phyloP scores from a whole-genome alignment of 2,329 filamentous ascomycete species.

The Orbilia ellipsospora region DNA sequence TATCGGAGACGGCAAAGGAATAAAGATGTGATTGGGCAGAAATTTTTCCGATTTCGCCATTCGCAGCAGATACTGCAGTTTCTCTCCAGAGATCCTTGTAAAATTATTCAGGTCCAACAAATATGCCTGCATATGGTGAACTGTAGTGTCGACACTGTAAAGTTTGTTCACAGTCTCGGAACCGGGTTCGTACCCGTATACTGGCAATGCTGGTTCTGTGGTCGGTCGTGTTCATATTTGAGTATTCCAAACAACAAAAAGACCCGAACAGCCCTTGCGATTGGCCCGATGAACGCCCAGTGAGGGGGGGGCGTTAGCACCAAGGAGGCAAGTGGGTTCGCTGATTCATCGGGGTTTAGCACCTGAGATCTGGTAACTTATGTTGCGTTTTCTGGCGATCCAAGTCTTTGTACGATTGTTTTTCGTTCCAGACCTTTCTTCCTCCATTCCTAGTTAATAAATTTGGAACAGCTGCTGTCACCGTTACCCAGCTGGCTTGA shows the following conservation, averaged over 20 bases:
- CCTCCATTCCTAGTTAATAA: not conserved
- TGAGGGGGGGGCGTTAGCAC: conserved; percentile 5
- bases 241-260: conserved; percentile 6
- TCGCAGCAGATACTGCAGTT: not conserved
- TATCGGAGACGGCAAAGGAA: conserved; percentile 14
- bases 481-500: not conserved
- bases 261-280: not conserved
- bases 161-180: too few relatives aligned
- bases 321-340: conserved; percentile 25
- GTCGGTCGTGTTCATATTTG: not conserved
- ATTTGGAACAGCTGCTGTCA: not conserved
- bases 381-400: conserved; percentile 1
- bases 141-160: too few relatives aligned
- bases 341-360: conserved; percentile 3
- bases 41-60: conserved; percentile 1
- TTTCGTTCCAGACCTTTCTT: conserved; percentile 8
- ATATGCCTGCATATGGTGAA: conserved; percentile 8
- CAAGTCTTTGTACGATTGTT: conserved; percentile 4
- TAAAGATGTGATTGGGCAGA: conserved; percentile 22
- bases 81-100: not conserved
- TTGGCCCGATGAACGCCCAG: conserved; percentile 1
- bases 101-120: conserved; percentile 3
- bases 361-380: conserved; percentile 7
- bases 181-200: too few relatives aligned
- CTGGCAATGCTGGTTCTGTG: not conserved